These are phyloP conservation scores for Phytophthora sp. DNA, from an alignment of 352 stramenopile genomes.

Conservation along the genomic window DNA sequence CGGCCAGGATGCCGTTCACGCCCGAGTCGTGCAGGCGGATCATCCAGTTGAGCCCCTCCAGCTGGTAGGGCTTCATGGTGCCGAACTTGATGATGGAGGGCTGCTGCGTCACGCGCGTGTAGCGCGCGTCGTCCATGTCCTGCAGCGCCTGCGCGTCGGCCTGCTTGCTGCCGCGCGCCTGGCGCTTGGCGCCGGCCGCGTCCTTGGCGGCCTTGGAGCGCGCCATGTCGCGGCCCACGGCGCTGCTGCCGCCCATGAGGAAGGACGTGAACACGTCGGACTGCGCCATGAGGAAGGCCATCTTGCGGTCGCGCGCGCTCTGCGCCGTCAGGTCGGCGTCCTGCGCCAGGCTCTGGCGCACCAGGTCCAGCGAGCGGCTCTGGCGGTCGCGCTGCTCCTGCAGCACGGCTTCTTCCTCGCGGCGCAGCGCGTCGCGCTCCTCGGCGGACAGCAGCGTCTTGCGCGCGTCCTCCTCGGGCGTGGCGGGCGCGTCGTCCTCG, in stretches of 20 bases:
- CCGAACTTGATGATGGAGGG: constrained; percentile 85
- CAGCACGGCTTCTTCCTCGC: constrained; percentile 73
- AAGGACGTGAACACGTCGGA: constrained; percentile 91
- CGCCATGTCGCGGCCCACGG: constrained; percentile 81
- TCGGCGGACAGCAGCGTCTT: constrained; percentile 55
- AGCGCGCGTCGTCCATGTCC: constrained; percentile 84
- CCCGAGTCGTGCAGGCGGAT: constrained; percentile 93
- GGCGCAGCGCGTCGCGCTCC: constrained; percentile 61
- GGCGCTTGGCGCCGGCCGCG: constrained; percentile 52
- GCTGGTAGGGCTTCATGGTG: constrained; percentile 89
- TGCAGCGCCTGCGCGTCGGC: constrained; percentile 70
- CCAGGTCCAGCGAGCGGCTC: constrained; percentile 70
- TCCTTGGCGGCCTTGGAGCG: constrained; percentile 51
- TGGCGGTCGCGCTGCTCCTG: constrained; percentile 83
- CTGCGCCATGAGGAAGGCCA: constrained; percentile 90
- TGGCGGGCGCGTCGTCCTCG: constrained; percentile 11
- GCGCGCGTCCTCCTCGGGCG: constrained; percentile 33
- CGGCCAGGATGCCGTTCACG: constrained; percentile 85
- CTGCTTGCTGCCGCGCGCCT: constrained; percentile 66
- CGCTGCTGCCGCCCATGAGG: constrained; percentile 82
- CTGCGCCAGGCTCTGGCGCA: constrained; percentile 67
- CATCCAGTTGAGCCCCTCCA: constrained; percentile 92
- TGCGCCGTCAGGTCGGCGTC: constrained; percentile 60
- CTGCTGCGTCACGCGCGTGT: constrained; percentile 84
- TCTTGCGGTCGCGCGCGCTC: constrained; percentile 66